A percentile compares a stretch with the other conserved stretches of the same genome.
Evolutionary conservation across 2,329 filamentous ascomycete species (phyloP).

Genomic region (Fusarium transvaalense): DNA sequence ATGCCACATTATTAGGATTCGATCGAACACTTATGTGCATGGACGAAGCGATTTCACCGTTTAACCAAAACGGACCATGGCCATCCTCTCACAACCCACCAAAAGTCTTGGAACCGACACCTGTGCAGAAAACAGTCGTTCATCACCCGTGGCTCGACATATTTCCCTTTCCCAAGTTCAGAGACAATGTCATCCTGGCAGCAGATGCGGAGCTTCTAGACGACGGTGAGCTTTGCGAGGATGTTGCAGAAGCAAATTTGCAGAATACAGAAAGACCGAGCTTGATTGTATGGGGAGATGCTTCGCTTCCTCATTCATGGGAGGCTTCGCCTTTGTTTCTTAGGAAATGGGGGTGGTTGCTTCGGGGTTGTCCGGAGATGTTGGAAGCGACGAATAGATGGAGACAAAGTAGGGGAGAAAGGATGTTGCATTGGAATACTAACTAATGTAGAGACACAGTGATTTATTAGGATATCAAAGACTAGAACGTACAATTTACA

Average conservation of each 20-base stretch:
- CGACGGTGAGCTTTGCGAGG: constrained; percentile 15
- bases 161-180: constrained; percentile 15
- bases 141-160: constrained; percentile 33
- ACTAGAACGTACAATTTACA: not conserved
- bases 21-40: constrained; percentile 3
- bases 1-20: constrained; percentile 1
- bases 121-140: not conserved
- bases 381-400: constrained; percentile 25
- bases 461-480: not conserved
- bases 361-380: constrained; percentile 21
- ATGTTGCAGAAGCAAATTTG: constrained; percentile 13
- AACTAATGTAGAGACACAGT: accelerated
- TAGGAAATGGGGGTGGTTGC: constrained; percentile 27
- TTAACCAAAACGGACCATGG: constrained; percentile 8
- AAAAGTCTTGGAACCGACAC: not conserved
- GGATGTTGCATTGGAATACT: not conserved
- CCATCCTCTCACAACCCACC: not conserved
- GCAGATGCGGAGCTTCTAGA: not conserved
- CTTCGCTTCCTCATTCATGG: constrained; percentile 16
- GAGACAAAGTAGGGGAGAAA: constrained; percentile 26
- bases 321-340: constrained; percentile 25
- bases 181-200: constrained; percentile 20
- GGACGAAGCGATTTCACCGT: constrained; percentile 6
- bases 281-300: constrained; percentile 32
- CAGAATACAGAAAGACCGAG: constrained; percentile 10